Conservation (phyloP, 2,329 filamentous ascomycete species). For the Magnaporthiopsis poae region DNA sequence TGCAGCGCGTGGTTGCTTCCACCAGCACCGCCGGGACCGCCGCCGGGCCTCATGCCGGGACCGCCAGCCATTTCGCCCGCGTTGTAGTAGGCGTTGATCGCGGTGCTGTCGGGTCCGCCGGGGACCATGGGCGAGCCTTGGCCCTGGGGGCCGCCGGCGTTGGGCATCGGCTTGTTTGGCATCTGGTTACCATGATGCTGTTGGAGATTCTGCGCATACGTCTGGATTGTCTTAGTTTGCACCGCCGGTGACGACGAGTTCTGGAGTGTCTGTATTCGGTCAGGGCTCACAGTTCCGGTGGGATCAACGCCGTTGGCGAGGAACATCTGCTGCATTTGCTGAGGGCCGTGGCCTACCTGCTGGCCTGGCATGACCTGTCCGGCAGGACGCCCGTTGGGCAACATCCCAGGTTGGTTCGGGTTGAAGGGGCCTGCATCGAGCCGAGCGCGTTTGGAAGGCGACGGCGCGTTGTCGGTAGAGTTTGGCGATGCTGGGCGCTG, state of each 20-base stretch:
- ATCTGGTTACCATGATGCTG: conserved; percentile 74
- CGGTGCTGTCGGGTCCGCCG: conserved; percentile 52
- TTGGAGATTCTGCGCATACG: conserved; percentile 76
- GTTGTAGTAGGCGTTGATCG: conserved; percentile 53
- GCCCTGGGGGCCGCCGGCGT: conserved; percentile 58
- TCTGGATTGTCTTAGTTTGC: conserved; percentile 76
- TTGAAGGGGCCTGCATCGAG: conserved; percentile 68
- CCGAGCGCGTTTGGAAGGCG: conserved; percentile 80
- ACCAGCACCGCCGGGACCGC: conserved; percentile 33
- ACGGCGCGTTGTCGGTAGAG: conserved; percentile 77
- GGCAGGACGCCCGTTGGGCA: conserved; percentile 61
- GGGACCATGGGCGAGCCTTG: conserved; percentile 78
- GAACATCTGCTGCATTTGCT: conserved; percentile 51
- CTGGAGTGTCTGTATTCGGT: conserved; percentile 61
- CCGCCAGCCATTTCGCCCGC: conserved; percentile 44
- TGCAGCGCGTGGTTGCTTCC: conserved; percentile 71
- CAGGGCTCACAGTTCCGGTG: conserved; percentile 54
- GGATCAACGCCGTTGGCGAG: conserved; percentile 65
- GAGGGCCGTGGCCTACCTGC: conserved; percentile 48
- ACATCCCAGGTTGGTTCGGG: conserved; percentile 59
- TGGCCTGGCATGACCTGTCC: conserved; percentile 62
- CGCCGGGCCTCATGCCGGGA: conserved; percentile 49
- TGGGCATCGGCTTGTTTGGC: conserved; percentile 70
- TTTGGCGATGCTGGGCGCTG: conserved; percentile 73
- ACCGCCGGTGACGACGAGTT: conserved; percentile 42